A percentile compares a stretch with the other conserved stretches of the same genome.
Evolutionary conservation across 345 rosid species (phyloP).

Genomic region (Eutrema japonicum): DNA sequence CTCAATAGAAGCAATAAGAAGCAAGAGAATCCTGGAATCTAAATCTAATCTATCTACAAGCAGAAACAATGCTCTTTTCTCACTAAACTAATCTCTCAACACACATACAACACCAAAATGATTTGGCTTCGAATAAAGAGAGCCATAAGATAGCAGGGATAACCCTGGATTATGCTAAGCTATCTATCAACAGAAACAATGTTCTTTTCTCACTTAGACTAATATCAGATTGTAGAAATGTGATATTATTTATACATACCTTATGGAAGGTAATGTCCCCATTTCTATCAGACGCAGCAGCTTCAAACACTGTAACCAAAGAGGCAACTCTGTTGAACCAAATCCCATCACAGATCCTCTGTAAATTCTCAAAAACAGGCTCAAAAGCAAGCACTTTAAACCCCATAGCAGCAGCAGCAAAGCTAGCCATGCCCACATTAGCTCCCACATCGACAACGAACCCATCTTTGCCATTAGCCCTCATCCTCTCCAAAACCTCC

Average conservation of each 20-base stretch:
- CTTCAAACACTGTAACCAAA: constrained; percentile 82
- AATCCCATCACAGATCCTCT: constrained; percentile 95
- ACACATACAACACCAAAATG: too few relatives aligned
- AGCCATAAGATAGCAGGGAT: background rate
- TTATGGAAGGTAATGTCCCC: constrained; percentile 89
- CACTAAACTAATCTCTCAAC: background rate
- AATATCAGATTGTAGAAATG: background rate
- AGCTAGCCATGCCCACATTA: constrained; percentile 97
- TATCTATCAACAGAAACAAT: background rate
- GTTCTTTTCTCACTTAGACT: background rate
- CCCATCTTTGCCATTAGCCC: constrained; percentile 53
- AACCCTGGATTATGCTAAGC: background rate
- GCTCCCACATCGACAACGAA: constrained; percentile 92
- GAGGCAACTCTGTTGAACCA: constrained; percentile 82
- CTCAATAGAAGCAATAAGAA: background rate
- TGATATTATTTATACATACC: constrained; percentile 45
- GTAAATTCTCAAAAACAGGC: constrained; percentile 90
- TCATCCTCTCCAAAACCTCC: constrained; percentile 60
- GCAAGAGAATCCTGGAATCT: background rate
- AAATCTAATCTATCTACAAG: background rate
- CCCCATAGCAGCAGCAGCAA: constrained; percentile 95
- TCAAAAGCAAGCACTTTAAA: constrained; percentile 85
- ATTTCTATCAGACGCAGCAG: constrained; percentile 77
- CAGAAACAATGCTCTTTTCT: background rate
- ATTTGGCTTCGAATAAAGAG: background rate